phyloP scores from a whole-genome alignment of 2,329 filamentous ascomycete species.

The Colletotrichum tamarilloi region DNA sequence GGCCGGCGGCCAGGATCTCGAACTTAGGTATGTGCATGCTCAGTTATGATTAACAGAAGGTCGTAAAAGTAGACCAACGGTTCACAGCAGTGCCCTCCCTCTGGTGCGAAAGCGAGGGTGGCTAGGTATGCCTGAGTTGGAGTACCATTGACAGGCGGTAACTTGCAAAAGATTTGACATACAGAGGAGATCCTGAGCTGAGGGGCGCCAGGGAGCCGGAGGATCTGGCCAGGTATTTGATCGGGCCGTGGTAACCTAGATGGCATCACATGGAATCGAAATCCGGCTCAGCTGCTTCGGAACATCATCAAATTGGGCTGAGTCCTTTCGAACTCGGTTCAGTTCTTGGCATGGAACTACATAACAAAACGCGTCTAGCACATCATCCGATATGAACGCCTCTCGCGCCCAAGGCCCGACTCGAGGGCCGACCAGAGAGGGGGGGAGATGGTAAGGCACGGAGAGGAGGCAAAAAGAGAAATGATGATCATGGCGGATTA shows the following conservation, averaged over 20 bases:
- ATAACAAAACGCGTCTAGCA: background rate
- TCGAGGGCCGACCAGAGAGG: background rate
- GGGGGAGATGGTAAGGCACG: background rate
- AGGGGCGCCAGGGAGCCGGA: too few relatives aligned
- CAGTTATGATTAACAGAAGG: too few relatives aligned
- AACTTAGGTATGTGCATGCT: too few relatives aligned
- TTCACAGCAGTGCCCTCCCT: too few relatives aligned
- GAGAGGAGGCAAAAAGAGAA: background rate
- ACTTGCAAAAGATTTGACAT: too few relatives aligned
- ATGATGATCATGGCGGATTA: background rate
- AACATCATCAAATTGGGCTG: background rate
- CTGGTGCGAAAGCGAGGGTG: too few relatives aligned
- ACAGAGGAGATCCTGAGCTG: too few relatives aligned
- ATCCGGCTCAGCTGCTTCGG: background rate
- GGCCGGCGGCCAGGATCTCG: too few relatives aligned
- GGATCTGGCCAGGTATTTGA: background rate
- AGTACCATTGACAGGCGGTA: too few relatives aligned
- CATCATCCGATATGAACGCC: background rate
- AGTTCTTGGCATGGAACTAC: background rate
- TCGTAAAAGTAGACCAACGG: too few relatives aligned
- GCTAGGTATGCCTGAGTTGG: too few relatives aligned
- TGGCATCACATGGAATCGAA: too few relatives aligned
- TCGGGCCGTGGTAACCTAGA: background rate
- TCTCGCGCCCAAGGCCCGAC: background rate
- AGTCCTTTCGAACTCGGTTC: background rate